Base-by-base conservation (phyloP, 129 eudicot genomes). In the Chrysanthemum lavandulifolium region DNA sequence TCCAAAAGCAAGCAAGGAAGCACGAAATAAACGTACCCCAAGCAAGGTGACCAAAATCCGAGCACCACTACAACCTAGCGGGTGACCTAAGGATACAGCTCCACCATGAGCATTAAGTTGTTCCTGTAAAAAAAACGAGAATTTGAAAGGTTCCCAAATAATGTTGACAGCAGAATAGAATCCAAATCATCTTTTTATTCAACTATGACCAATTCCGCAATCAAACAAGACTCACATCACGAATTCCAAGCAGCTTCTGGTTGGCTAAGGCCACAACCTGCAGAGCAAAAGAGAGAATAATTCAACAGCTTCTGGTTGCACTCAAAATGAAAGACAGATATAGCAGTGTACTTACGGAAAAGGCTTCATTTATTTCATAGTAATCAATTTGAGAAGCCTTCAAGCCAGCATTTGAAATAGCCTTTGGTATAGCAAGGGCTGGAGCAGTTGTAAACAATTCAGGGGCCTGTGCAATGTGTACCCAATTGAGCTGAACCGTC, bases 11-110 rank as follows among this genome's bases (percentile, higher is more conserved):
- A 31, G n/a, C n/a, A n/a, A 60, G n/a, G 12, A 21, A 63, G 23
- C 12, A 31, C 13, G 59, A 48, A 48, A 48, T 25, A 60, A 51
- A 53, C 67, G 8, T 87, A 92, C 98, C 84, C 97, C 99, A 49
- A 94, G 81, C 63, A 94, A 81, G 27, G 99, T 90, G 76, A 94
- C 81, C 89, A 94, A 75, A 62, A 94, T 86, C 15, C 99, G 89
- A 64, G 99, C 99, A 68, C 99, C 99, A 78, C 99, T 90, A 77
- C 99, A 94, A 25, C 99, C 99, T 66, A 94, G 70, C 7, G 99
- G 99, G 81, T 94, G 99, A 29, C 99, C 99, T 78, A 94, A 79
- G 59, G 97, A 94, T 54, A 94, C 99, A 48, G 93, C 97, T 76
- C 99, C 99, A 56, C 99, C 99, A 71, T 94, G 99, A 31, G 76